Percentiles rank a stretch among this genome's conserved stretches.
phyloP scores from a whole-genome alignment of 805 yeast genomes.

The Kodamaea neixiangensis region DNA sequence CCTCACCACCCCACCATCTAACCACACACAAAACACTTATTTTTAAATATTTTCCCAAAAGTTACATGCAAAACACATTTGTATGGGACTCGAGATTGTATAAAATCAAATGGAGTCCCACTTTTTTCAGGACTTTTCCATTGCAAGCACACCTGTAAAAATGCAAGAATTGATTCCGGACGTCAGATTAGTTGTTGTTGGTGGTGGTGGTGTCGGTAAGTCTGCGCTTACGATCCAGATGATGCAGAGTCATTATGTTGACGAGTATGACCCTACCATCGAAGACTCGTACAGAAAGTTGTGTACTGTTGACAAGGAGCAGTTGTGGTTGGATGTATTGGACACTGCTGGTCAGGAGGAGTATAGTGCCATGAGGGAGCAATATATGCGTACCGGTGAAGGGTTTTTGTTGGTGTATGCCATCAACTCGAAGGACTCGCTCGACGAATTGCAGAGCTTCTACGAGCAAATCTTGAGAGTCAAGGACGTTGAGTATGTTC shows the following conservation, averaged over 20 bases:
- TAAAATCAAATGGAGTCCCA: conserved; percentile 1
- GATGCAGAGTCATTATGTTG: conserved; percentile 92
- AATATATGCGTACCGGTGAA: conserved; percentile 94
- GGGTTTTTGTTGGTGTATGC: conserved; percentile 90
- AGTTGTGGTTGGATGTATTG: conserved; percentile 65
- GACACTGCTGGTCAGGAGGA: conserved; percentile 99
- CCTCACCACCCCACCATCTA: not conserved
- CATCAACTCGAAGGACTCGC: conserved; percentile 80
- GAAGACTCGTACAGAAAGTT: conserved; percentile 91
- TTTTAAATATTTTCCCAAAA: not conserved
- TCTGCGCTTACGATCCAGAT: conserved; percentile 94
- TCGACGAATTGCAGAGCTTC: conserved; percentile 81
- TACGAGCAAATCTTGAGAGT: conserved; percentile 76
- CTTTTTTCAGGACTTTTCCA: not conserved
- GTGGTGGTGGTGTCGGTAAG: conserved; percentile 99
- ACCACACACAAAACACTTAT: not conserved
- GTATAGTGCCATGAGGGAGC: conserved; percentile 82
- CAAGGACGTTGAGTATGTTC: conserved; percentile 73
- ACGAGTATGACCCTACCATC: conserved; percentile 97
- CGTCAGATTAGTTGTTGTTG: conserved; percentile 92
- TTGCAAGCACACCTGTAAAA: conserved; percentile 8
- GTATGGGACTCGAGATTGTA: not conserved
- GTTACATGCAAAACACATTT: not conserved
- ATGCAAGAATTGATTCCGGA: conserved; percentile 80
- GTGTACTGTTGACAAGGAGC: conserved; percentile 78